These are phyloP conservation scores for Albifimbria verrucaria DNA, from an alignment of 2,329 filamentous ascomycete species.

Conservation along the genomic window DNA sequence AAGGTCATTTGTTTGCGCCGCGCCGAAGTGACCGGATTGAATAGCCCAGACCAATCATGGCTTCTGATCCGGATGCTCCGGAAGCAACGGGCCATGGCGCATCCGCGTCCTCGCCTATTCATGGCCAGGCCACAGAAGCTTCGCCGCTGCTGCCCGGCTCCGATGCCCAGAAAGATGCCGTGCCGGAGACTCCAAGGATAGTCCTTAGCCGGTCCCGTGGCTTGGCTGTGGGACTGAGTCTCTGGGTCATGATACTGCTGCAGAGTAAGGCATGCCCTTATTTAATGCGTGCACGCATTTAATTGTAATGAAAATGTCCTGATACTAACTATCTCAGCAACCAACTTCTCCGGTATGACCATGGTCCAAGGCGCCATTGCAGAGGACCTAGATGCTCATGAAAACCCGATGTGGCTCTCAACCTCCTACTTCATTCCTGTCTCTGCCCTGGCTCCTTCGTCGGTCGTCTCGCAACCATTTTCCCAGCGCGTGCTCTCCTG, in stretches of 20 bases:
- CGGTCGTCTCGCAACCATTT: constrained; percentile 71
- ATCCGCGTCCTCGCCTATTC: too few relatives aligned
- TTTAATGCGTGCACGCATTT: background rate
- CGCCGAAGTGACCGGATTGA: too few relatives aligned
- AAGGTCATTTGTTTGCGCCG: too few relatives aligned
- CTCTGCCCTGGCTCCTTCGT: constrained; percentile 63
- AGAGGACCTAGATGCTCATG: constrained; percentile 69
- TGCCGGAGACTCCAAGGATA: background rate
- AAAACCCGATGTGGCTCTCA: constrained; percentile 75
- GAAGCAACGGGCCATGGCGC: background rate
- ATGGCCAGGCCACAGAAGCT: background rate
- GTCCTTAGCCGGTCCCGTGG: background rate
- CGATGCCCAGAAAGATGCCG: background rate
- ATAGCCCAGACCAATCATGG: too few relatives aligned
- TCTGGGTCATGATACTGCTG: constrained; percentile 1
- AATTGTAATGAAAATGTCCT: background rate
- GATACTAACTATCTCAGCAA: constrained; percentile 32
- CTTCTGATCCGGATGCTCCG: background rate
- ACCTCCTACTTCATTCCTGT: constrained; percentile 66
- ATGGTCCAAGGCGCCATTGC: constrained; percentile 78
- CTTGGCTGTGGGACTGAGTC: background rate
- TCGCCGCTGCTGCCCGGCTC: background rate
- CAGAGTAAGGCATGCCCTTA: background rate
- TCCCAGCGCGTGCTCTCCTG: constrained; percentile 65
- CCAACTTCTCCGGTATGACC: constrained; percentile 77